phyloP scores from a whole-genome alignment of 371 early-diverging fungal species.

The Syncephalastrum sp. region DNA sequence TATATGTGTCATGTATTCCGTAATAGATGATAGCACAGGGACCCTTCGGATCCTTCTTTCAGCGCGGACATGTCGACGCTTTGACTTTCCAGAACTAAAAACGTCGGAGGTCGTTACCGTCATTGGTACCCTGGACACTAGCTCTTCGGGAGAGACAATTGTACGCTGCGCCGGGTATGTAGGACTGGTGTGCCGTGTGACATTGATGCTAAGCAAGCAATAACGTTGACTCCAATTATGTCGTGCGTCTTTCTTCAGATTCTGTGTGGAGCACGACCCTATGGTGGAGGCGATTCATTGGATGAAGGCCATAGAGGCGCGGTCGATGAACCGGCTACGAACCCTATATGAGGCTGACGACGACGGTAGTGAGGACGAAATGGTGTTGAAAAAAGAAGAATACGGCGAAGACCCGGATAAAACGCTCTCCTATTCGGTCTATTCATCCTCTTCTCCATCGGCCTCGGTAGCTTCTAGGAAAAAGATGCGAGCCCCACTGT shows the following conservation, averaged over 20 bases:
- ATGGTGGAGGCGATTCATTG: conserved; percentile 17
- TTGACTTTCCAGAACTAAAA: conserved; percentile 5
- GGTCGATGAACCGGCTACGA: not conserved
- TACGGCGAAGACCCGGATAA: no score
- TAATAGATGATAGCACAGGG: conserved; percentile 23
- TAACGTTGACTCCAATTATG: not conserved
- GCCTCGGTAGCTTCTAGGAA: no score
- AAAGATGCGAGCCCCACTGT: no score
- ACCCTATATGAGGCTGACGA: no score
- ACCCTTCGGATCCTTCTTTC: conserved; percentile 15
- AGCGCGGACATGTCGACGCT: conserved; percentile 9
- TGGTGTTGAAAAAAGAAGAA: no score
- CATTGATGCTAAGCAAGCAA: not conserved
- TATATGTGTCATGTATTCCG: no score
- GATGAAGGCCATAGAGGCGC: conserved; percentile 9
- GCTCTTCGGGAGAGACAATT: not conserved
- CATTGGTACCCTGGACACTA: conserved; percentile 8
- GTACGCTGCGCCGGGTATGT: conserved; percentile 14
- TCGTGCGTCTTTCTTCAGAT: conserved; percentile 5
- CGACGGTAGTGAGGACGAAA: no score
- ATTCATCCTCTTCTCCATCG: no score
- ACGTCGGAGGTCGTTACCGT: conserved; percentile 13
- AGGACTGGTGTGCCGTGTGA: not conserved
- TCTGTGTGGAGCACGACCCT: conserved; percentile 14
- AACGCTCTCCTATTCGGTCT: no score